Percentiles rank a stretch among this genome's conserved stretches.
Conservation (phyloP, 2,329 filamentous ascomycete genomes). For the Ophiostoma novo-ulmi region DNA sequence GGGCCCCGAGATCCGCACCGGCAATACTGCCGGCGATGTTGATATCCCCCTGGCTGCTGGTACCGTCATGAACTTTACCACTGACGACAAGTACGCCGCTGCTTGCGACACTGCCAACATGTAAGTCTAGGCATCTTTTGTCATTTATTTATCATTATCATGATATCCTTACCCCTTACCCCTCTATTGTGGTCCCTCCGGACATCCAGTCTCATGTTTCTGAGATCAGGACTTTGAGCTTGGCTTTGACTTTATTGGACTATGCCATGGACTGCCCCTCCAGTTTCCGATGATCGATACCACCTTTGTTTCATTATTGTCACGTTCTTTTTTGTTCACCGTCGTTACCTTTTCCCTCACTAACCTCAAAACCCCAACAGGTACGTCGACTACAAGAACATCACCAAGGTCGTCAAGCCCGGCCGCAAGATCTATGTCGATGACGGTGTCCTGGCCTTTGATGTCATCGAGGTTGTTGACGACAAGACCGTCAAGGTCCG, state of each 20-base stretch:
- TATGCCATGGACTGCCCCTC: background rate
- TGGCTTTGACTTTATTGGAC: background rate
- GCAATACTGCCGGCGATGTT: constrained; percentile 67
- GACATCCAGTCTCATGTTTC: background rate
- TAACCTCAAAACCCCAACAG: constrained; percentile 39
- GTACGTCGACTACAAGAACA: constrained; percentile 99
- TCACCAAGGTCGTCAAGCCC: constrained; percentile 90
- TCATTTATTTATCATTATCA: background rate
- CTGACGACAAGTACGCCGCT: constrained; percentile 85
- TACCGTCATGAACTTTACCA: constrained; percentile 89
- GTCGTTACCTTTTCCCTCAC: background rate
- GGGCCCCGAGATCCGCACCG: constrained; percentile 58
- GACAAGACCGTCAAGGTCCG: constrained; percentile 81
- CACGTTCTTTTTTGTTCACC: background rate
- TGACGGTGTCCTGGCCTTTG: constrained; percentile 94
- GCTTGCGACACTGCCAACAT: constrained; percentile 86
- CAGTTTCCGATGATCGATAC: background rate
- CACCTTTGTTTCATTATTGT: background rate
- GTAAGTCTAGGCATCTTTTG: constrained; percentile 47
- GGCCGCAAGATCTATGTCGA: constrained; percentile 97
- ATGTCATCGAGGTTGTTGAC: constrained; percentile 82
- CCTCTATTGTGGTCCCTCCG: background rate
- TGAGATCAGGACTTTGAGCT: background rate
- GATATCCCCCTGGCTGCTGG: constrained; percentile 80
- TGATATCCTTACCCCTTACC: background rate